Percentiles rank a stretch among this genome's conserved stretches.
Conservation (phyloP, 2,329 filamentous ascomycete genomes). For the Thelonectria blattea region DNA sequence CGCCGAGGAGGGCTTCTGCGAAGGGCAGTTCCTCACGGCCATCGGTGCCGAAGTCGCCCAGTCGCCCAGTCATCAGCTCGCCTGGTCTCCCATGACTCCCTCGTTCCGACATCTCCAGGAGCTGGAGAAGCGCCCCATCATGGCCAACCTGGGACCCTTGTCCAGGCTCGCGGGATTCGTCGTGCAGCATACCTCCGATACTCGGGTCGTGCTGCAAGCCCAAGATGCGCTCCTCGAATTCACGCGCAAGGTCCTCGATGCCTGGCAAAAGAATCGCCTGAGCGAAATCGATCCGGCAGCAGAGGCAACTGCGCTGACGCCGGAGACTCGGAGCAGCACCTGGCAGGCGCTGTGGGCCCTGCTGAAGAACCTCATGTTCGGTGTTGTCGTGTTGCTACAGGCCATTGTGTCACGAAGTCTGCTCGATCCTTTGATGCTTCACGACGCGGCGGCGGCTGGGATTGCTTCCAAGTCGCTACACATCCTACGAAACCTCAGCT, state of each 20-base stretch:
- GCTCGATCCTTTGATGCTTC: conserved; percentile 55
- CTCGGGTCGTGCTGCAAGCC: conserved; percentile 52
- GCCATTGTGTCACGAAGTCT: conserved; percentile 71
- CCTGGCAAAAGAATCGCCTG: conserved; percentile 78
- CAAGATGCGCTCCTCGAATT: conserved; percentile 72
- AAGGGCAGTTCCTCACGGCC: conserved; percentile 74
- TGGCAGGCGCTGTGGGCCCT: conserved; percentile 77
- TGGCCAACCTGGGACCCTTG: conserved; percentile 71
- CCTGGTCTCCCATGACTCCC: conserved; percentile 67
- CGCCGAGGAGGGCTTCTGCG: conserved; percentile 74
- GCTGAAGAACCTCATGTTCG: conserved; percentile 77
- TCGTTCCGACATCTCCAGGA: conserved; percentile 66
- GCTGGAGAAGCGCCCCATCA: conserved; percentile 65
- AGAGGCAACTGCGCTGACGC: conserved; percentile 66
- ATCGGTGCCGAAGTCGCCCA: conserved; percentile 72
- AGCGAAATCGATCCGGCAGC: conserved; percentile 74
- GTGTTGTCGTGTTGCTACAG: conserved; percentile 75
- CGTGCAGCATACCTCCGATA: conserved; percentile 59
- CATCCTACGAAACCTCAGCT: conserved; percentile 78
- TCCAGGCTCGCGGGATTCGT: conserved; percentile 70
- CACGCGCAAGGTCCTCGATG: conserved; percentile 67
- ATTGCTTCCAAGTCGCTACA: conserved; percentile 76
- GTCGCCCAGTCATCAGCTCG: conserved; percentile 51
- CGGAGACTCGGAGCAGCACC: conserved; percentile 69
- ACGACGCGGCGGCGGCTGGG: conserved; percentile 58